These are phyloP conservation scores for Heimioporus sp. DNA, from an alignment of 768 basidiomycete species.

Conservation along the genomic window DNA sequence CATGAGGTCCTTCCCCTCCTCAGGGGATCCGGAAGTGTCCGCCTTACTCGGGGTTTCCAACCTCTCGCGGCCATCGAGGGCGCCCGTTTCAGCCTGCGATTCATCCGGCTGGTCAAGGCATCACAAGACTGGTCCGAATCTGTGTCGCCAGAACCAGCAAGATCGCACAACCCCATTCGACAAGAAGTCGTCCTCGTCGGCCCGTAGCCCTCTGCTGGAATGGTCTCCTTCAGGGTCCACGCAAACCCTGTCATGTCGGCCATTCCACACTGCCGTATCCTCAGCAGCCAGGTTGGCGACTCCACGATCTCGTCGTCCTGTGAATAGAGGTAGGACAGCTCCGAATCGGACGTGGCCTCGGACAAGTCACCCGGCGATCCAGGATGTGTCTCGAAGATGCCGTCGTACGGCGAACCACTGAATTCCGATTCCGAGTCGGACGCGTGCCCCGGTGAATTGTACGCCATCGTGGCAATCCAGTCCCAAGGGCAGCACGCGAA, in stretches of 20 bases:
- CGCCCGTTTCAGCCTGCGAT: neutral
- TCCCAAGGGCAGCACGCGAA: neutral
- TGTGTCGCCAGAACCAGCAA: neutral
- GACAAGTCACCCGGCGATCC: neutral
- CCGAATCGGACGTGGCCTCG: neutral
- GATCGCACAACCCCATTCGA: neutral
- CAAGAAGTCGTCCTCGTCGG: neutral
- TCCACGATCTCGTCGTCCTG: neutral
- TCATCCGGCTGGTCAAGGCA: neutral
- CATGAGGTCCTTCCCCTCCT: conserved; percentile 5
- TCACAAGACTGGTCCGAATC: neutral
- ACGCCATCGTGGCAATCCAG: neutral
- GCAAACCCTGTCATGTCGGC: conserved; percentile 3
- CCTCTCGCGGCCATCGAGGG: neutral
- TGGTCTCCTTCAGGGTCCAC: neutral
- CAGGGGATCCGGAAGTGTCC: neutral
- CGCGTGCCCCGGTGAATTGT: neutral
- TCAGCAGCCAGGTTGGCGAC: neutral
- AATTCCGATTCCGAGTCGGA: neutral
- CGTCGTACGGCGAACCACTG: neutral
- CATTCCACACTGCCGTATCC: conserved; percentile 9
- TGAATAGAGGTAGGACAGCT: neutral
- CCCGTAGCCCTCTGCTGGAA: neutral
- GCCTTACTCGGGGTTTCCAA: neutral
- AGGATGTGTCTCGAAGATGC: neutral